Percentiles rank a stretch among this genome's conserved stretches.
These are phyloP conservation scores for Eugenia klotzschiana DNA, from an alignment of 441 rosid genomes.

Conservation along the genomic window DNA sequence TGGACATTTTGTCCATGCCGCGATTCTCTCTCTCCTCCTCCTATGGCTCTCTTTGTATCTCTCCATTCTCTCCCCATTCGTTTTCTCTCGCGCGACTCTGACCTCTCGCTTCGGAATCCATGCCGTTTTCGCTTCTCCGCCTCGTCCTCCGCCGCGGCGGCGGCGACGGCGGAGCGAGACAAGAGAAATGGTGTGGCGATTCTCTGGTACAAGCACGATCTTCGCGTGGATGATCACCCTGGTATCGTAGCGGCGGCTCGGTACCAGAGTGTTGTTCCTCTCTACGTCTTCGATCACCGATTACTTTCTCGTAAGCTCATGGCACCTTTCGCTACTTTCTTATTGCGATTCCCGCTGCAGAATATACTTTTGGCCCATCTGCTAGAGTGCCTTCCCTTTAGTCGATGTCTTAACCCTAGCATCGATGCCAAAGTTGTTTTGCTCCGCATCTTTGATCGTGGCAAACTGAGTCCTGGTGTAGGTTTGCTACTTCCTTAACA, in stretches of 20 bases:
- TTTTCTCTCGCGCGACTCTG: not conserved
- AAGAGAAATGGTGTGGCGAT: constrained; percentile 13
- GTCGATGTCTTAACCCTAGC: not conserved
- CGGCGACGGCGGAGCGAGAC: constrained; percentile 12
- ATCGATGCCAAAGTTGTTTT: not conserved
- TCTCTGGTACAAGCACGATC: constrained; percentile 91
- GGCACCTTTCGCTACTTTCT: not conserved
- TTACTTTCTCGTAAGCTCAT: constrained; percentile 49
- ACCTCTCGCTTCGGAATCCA: constrained; percentile 9
- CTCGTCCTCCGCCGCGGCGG: not conserved
- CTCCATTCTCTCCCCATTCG: constrained; percentile 16
- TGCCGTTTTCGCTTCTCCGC: not conserved
- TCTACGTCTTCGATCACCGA: constrained; percentile 72
- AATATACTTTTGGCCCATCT: not conserved
- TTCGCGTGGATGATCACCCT: constrained; percentile 79
- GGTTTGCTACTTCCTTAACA: not conserved
- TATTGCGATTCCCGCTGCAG: not conserved
- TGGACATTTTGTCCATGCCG: not conserved
- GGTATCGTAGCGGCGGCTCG: constrained; percentile 52
- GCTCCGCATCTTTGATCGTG: not conserved
- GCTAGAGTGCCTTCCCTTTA: not conserved
- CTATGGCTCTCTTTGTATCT: constrained; percentile 30
- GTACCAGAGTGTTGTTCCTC: constrained; percentile 35
- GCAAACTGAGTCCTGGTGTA: not conserved
- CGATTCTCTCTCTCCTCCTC: not conserved